Evolutionary conservation across 2,329 filamentous ascomycete species (phyloP).

Genomic region (Colletotrichum eremochloae): DNA sequence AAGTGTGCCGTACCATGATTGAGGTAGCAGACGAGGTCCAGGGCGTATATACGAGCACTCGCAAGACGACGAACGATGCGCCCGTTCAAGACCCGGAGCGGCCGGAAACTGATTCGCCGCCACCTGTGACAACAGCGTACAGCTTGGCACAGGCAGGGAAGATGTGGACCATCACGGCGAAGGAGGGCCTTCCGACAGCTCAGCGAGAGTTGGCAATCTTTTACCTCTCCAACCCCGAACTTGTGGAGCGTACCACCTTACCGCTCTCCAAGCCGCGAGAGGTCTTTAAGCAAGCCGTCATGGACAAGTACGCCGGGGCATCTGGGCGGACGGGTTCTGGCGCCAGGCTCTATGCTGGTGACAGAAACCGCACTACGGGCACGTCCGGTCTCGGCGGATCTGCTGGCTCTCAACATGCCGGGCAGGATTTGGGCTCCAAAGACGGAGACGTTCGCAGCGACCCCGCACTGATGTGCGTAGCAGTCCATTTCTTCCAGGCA

Average conservation of each 20-base stretch:
- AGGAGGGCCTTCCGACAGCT: slow-evolving; percentile 88
- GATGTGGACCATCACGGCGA: slow-evolving; percentile 94
- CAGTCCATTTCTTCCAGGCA: slow-evolving; percentile 97
- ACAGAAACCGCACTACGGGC: slow-evolving; percentile 34
- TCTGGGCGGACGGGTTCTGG: slow-evolving; percentile 43
- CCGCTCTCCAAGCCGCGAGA: slow-evolving; percentile 88
- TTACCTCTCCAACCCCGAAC: slow-evolving; percentile 91
- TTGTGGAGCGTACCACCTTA: slow-evolving; percentile 83
- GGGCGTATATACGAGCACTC: slow-evolving; percentile 73
- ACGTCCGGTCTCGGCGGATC: slow-evolving; percentile 39
- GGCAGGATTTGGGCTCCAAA: slow-evolving; percentile 49
- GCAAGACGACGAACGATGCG: slow-evolving; percentile 59
- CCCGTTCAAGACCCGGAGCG: slow-evolving; percentile 44
- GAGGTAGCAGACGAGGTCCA: slow-evolving; percentile 70
- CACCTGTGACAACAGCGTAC: slow-evolving; percentile 71
- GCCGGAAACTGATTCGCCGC: slow-evolving; percentile 51
- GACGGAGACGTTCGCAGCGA: slow-evolving; percentile 75
- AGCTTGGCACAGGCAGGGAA: slow-evolving; percentile 84
- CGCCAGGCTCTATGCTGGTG: slow-evolving; percentile 43
- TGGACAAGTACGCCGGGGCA: slow-evolving; percentile 73
- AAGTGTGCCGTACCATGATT: slow-evolving; percentile 85
- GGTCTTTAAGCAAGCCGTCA: slow-evolving; percentile 90
- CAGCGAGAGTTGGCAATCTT: slow-evolving; percentile 94
- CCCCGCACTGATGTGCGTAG: slow-evolving; percentile 90
- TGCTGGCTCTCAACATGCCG: slow-evolving; percentile 48